These are phyloP conservation scores for Peniophora sp. DNA, from an alignment of 1,284 basidiomycete species.

Conservation along the genomic window DNA sequence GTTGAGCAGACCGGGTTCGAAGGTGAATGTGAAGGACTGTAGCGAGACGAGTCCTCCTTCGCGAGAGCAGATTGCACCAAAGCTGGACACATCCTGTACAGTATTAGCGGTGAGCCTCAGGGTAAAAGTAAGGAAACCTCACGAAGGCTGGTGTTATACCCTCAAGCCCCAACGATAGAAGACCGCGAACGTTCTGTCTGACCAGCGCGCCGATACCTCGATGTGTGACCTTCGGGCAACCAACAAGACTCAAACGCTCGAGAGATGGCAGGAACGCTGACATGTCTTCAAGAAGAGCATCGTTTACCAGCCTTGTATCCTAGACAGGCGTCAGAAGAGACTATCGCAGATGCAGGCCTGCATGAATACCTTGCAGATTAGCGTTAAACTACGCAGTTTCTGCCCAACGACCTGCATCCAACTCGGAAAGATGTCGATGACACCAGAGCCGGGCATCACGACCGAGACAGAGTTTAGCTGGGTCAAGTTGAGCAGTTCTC, in stretches of 20 bases:
- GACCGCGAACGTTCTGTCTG: slow-evolving; percentile 31
- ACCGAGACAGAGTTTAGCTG: slow-evolving; percentile 44
- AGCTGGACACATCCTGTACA: slow-evolving; percentile 43
- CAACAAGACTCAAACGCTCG: slow-evolving; percentile 49
- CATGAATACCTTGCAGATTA: slow-evolving; percentile 55
- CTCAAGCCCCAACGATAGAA: slow-evolving; percentile 52
- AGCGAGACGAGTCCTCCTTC: slow-evolving; percentile 33
- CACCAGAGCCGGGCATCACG: slow-evolving; percentile 59
- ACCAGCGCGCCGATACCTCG: slow-evolving; percentile 45
- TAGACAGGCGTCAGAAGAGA: slow-evolving; percentile 14
- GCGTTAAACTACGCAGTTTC: slow-evolving; percentile 44
- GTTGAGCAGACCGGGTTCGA: slow-evolving; percentile 27
- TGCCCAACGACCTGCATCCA: slow-evolving; percentile 42
- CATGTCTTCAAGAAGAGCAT: slow-evolving; percentile 39
- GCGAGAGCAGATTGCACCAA: slow-evolving; percentile 30
- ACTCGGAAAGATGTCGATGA: slow-evolving; percentile 37
- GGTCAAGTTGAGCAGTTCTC: slow-evolving; percentile 25
- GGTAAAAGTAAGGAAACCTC: slow-evolving; percentile 14
- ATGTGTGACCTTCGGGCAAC: slow-evolving; percentile 64
- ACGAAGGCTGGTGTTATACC: slow-evolving; percentile 58
- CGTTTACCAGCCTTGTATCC: slow-evolving; percentile 50
- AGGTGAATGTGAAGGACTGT: slow-evolving; percentile 50
- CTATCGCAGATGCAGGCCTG: no score
- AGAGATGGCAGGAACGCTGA: slow-evolving; percentile 40
- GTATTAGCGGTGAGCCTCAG: not conserved